Base-by-base conservation (phyloP, 805 yeast species). In the Ogataea nonfermentans region DNA sequence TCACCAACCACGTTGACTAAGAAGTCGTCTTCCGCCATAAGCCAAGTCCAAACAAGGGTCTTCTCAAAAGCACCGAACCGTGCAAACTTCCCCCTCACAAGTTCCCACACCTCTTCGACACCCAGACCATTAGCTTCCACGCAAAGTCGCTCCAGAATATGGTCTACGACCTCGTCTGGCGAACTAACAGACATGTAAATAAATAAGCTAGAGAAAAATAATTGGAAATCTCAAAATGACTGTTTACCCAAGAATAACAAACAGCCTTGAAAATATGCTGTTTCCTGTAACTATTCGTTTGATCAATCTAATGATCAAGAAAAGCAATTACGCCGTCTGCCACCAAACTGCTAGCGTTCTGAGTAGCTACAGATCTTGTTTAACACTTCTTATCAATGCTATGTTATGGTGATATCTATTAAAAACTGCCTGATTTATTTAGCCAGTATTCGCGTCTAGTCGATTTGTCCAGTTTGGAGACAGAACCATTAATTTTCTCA, bases 31-130 rank as follows among this genome's bases (percentile, higher is more conserved):
- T 64, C 58, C 9, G 48, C 40, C 9, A 52, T 43, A 4, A 70
- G 45, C 73, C 74, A 69, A 4, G 52, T 51, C 63, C 69, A 69
- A 0, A 64, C 49, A 14, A 68, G 47, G 6, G 47, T 39, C 41
- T 64, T 65, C 29, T 55, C 58, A 22, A 63, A 49, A 2, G 56
- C 59, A 40, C 67, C 66, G 4, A 63, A 32, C 6, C 38, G 30
- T 0, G 37, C 35, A 3, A 55, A 40, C 14, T 51, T 45, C 2
- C 43, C 32, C 11, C 44, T 35, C 9, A 48, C 47, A 12, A 63
- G 39, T 7, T 47, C 49, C 74, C 73, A 70, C 9, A 69, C 39
- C 5, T 58, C 48, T 2, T 29, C 33, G 17, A 65, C 43, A 0
- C 57, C 22, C 9, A 65, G 52, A 11, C 73, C 73, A 2, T 41